Percentiles rank a stretch among this genome's conserved stretches.
These are phyloP conservation scores for Boletus eberwhitei DNA, from an alignment of 768 basidiomycete genomes.

Conservation along the genomic window DNA sequence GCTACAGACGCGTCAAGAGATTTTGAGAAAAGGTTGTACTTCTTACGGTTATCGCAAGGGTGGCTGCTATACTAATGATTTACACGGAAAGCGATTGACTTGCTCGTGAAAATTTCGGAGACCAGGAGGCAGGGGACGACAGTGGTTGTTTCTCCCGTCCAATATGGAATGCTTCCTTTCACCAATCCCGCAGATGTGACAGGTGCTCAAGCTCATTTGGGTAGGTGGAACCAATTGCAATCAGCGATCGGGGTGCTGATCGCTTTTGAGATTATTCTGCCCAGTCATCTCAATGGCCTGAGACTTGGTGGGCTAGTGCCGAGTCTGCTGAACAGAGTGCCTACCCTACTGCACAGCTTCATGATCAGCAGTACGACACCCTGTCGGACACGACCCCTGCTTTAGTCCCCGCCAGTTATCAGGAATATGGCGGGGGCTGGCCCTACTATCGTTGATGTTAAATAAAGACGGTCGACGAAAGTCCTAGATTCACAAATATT, in stretches of 20 bases:
- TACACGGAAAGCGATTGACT: slow-evolving; percentile 1
- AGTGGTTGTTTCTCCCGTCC: neutral
- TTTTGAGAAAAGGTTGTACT: slow-evolving; percentile 20
- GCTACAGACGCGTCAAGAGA: slow-evolving; percentile 18
- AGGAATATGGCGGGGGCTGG: neutral
- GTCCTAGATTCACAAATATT: neutral
- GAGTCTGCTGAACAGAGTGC: neutral
- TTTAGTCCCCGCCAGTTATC: neutral
- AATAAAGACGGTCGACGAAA: neutral
- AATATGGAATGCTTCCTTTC: neutral
- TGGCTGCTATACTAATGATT: slow-evolving; percentile 5
- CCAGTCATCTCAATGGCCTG: neutral
- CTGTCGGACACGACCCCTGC: neutral
- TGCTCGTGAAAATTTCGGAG: neutral
- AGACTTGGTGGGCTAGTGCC: neutral
- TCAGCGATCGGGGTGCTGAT: neutral
- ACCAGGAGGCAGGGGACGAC: neutral
- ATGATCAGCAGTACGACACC: neutral
- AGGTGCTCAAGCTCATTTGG: neutral
- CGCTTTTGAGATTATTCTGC: neutral
- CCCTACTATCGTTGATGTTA: neutral
- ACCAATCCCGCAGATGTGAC: neutral
- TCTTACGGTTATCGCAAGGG: no score
- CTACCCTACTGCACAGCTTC: neutral
- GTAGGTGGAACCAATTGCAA: neutral